These are phyloP conservation scores for Aspergillus ostianus DNA, from an alignment of 495 filamentous ascomycete species.

Conservation along the genomic window DNA sequence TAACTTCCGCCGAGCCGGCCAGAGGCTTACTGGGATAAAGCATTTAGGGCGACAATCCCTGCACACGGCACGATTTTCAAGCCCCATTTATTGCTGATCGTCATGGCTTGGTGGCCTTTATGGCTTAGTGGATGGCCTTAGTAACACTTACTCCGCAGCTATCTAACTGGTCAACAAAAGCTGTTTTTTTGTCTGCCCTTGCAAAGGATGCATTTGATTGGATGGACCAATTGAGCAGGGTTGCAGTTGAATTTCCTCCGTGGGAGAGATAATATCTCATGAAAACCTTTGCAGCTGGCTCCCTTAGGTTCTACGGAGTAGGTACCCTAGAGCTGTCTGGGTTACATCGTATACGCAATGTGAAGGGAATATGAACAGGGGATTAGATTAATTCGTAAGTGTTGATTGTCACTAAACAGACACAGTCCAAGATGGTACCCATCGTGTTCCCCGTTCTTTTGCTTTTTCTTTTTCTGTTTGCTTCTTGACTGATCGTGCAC, in stretches of 20 bases:
- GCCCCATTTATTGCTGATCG: background rate
- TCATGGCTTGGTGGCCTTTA: background rate
- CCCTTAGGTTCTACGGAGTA: too few relatives aligned
- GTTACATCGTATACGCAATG: background rate
- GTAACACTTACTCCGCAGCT: background rate
- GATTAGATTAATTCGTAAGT: background rate
- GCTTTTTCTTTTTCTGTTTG: background rate
- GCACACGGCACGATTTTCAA: background rate
- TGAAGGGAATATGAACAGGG: background rate
- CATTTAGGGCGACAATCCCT: background rate
- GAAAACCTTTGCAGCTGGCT: too few relatives aligned
- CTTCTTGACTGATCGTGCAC: too few relatives aligned
- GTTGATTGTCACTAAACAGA: background rate
- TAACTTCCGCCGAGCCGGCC: background rate
- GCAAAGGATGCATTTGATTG: background rate
- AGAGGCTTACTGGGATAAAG: background rate
- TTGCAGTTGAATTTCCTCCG: background rate
- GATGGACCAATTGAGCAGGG: background rate
- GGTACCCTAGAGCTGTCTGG: background rate
- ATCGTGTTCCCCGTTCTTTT: background rate
- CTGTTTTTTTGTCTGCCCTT: too few relatives aligned
- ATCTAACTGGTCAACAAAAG: background rate
- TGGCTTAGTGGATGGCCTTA: background rate
- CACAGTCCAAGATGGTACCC: background rate
- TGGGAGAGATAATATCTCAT: too few relatives aligned